phyloP scores from a whole-genome alignment of 306 rosid genomes.

The Carpinus viminea region DNA sequence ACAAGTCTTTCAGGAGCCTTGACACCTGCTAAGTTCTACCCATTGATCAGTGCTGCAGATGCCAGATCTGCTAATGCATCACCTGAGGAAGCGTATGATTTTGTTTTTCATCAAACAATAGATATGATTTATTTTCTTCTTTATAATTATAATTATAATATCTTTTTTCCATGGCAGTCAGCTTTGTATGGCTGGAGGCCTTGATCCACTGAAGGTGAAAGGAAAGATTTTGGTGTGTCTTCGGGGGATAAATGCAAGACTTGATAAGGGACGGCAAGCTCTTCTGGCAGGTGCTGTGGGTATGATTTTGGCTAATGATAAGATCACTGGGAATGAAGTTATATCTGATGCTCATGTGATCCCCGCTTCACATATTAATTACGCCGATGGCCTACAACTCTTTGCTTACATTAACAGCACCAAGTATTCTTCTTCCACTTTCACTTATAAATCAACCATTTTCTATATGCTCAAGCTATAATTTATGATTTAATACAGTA shows the following conservation, averaged over 20 bases:
- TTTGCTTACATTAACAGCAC: constrained; percentile 43
- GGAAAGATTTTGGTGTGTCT: constrained; percentile 67
- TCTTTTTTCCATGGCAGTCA: constrained; percentile 24
- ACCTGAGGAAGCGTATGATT: constrained; percentile 4
- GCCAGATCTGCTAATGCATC: constrained; percentile 21
- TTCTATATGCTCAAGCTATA: no score
- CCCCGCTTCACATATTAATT: constrained; percentile 50
- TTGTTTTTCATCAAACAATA: no score
- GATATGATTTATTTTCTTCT: background rate
- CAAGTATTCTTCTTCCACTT: constrained; percentile 32
- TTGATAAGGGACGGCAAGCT: constrained; percentile 37
- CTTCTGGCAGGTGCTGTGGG: constrained; percentile 58
- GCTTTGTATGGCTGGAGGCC: constrained; percentile 35
- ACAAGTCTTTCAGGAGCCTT: constrained; percentile 49
- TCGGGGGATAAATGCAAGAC: constrained; percentile 31
- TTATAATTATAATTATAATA: no score
- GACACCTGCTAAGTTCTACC: constrained; percentile 44
- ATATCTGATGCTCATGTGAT: constrained; percentile 47
- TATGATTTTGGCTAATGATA: constrained; percentile 56
- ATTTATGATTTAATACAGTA: no score
- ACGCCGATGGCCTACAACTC: constrained; percentile 34
- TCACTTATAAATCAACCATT: background rate
- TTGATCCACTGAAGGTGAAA: constrained; percentile 51
- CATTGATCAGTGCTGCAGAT: constrained; percentile 38
- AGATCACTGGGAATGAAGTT: background rate